Percentiles rank a stretch among this genome's conserved stretches.
phyloP scores from a whole-genome alignment of 805 yeast species.

The Starmerella sirachaensis region DNA sequence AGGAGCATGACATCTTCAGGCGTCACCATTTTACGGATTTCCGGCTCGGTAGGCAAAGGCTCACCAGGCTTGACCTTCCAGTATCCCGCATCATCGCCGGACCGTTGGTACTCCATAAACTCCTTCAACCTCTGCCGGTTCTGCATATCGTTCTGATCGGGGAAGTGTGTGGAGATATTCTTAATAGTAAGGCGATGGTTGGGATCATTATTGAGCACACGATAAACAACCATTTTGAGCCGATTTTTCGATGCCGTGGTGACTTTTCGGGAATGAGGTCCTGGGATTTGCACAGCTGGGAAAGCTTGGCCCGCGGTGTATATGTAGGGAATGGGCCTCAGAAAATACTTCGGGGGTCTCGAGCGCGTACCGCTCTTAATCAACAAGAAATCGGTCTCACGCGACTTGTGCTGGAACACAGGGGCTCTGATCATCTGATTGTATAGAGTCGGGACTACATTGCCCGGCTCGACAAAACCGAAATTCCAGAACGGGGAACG shows the following conservation, averaged over 20 bases:
- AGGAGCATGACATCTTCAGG: constrained; percentile 84
- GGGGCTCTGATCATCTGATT: constrained; percentile 91
- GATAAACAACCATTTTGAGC: constrained; percentile 81
- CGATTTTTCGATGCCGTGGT: constrained; percentile 87
- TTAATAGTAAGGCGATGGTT: constrained; percentile 66
- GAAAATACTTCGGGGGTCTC: constrained; percentile 49
- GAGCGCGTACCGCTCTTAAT: constrained; percentile 66
- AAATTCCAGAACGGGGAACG: constrained; percentile 97
- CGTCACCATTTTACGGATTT: constrained; percentile 65
- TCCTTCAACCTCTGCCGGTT: constrained; percentile 90
- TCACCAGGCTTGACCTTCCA: constrained; percentile 76
- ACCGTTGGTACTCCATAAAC: constrained; percentile 93
- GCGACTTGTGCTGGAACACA: constrained; percentile 71
- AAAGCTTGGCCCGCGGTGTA: constrained; percentile 86
- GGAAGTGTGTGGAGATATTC: constrained; percentile 84
- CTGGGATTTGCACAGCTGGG: constrained; percentile 92
- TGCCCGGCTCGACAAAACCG: constrained; percentile 92
- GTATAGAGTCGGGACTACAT: constrained; percentile 83
- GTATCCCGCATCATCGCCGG: constrained; percentile 85
- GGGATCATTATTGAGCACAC: constrained; percentile 67
- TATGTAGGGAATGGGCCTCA: constrained; percentile 56
- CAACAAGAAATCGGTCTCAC: constrained; percentile 68
- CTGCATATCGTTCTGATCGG: constrained; percentile 96
- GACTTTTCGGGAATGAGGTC: constrained; percentile 93
- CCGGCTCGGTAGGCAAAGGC: constrained; percentile 61